phyloP scores from a whole-genome alignment of 2,329 filamentous ascomycete species.

The Cadophora luteo-olivacea region DNA sequence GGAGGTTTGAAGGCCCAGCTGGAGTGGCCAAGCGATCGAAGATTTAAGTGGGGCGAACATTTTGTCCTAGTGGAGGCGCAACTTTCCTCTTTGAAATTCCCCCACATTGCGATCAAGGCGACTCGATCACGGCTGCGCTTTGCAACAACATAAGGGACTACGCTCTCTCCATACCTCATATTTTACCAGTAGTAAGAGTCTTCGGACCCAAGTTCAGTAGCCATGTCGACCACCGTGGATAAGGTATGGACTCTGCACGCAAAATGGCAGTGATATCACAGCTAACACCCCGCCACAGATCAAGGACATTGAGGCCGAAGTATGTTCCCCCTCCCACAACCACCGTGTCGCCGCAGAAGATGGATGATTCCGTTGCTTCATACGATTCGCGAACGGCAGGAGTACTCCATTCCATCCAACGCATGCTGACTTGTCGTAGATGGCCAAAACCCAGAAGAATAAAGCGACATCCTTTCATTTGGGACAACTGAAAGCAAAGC shows the following conservation, averaged over 20 bases:
- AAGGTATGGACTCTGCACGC: conserved; percentile 66
- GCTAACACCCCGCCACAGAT: conserved; percentile 64
- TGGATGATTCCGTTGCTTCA: not conserved
- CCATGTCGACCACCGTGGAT: conserved; percentile 96
- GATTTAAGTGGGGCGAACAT: not conserved
- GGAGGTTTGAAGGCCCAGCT: not conserved
- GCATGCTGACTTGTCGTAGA: conserved; percentile 56
- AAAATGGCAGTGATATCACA: conserved; percentile 11
- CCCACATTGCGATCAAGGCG: conserved; percentile 12
- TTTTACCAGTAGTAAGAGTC: not conserved
- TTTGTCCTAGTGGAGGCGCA: not conserved
- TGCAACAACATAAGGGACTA: not conserved
- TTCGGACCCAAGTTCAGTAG: conserved; percentile 44
- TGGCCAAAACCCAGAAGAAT: conserved; percentile 97
- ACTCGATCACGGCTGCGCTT: not conserved
- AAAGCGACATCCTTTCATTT: conserved; percentile 94
- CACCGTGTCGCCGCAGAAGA: not conserved
- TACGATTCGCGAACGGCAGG: not conserved
- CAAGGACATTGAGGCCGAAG: conserved; percentile 95
- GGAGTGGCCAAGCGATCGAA: conserved; percentile 1
- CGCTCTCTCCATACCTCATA: not conserved
- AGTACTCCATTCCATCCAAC: not conserved
- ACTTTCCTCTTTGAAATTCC: conserved; percentile 11
- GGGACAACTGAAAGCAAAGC: conserved; percentile 96
- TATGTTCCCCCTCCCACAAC: conserved; percentile 52